phyloP scores from a whole-genome alignment of 108 stramenopile genomes.

The Aurantiochytrium sp. region DNA sequence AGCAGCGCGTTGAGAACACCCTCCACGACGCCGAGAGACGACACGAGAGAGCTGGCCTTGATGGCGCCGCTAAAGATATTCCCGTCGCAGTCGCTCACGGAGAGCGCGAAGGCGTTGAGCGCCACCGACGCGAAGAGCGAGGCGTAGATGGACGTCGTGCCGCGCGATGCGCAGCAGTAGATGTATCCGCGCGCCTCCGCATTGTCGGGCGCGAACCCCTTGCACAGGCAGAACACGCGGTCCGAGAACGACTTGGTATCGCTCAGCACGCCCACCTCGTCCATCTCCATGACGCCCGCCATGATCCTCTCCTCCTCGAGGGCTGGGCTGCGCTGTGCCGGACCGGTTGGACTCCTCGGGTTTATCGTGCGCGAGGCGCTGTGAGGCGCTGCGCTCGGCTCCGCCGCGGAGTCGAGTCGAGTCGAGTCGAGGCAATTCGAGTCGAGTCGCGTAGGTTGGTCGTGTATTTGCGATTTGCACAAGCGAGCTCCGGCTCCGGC shows the following conservation, averaged over 20 bases:
- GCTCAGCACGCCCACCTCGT: too few relatives aligned
- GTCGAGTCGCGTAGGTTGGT: too few relatives aligned
- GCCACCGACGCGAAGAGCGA: conserved; percentile 6
- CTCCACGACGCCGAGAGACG: not conserved
- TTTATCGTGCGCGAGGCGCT: too few relatives aligned
- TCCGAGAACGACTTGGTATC: not conserved
- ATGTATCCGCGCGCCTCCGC: not conserved
- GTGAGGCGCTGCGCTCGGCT: too few relatives aligned
- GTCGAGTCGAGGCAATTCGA: too few relatives aligned
- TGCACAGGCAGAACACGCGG: not conserved
- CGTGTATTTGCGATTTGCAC: too few relatives aligned
- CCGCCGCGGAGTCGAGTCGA: too few relatives aligned
- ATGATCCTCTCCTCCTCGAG: too few relatives aligned
- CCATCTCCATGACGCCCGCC: too few relatives aligned
- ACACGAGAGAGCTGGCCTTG: not conserved
- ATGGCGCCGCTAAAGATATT: not conserved
- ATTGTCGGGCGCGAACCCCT: not conserved
- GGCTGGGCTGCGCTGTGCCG: too few relatives aligned
- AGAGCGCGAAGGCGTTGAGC: not conserved
- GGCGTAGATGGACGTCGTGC: not conserved
- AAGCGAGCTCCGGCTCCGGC: too few relatives aligned
- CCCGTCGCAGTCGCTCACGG: conserved; percentile 20
- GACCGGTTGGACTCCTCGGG: too few relatives aligned
- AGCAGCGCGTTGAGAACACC: conserved; percentile 7
- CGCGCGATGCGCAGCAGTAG: not conserved